phyloP scores from a whole-genome alignment of 73 alveolate species.

The Blepharisma japonicum region DNA sequence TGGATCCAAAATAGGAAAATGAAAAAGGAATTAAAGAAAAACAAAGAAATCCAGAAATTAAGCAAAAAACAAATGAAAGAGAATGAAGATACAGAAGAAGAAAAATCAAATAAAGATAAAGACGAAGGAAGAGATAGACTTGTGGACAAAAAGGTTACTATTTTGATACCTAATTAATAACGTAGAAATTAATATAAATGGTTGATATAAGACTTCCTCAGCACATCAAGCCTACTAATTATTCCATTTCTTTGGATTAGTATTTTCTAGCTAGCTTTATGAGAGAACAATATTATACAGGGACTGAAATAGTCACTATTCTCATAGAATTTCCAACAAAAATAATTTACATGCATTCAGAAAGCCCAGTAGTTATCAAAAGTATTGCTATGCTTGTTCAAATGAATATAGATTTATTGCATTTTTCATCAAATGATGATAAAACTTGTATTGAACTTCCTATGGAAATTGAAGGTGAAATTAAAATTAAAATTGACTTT shows the following conservation, averaged over 20 bases:
- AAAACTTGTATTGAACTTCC: neutral
- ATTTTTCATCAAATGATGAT: neutral
- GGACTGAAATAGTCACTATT: neutral
- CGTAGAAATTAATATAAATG: no score
- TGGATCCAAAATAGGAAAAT: neutral
- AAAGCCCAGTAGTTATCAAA: neutral
- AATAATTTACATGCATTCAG: constrained; percentile 1
- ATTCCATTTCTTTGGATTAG: no score
- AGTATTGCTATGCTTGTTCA: neutral
- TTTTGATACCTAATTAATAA: no score
- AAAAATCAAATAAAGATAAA: no score
- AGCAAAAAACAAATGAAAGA: no score
- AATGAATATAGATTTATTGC: neutral
- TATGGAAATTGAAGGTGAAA: neutral
- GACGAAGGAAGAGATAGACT: no score
- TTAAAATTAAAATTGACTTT: neutral
- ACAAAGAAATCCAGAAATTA: neutral
- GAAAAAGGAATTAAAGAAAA: neutral
- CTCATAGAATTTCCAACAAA: neutral
- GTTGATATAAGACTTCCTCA: no score
- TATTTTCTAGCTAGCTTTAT: no score
- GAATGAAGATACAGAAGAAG: no score
- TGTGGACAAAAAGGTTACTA: no score
- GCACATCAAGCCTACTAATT: no score
- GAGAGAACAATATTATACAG: neutral